These are phyloP conservation scores for Bacidia gigantensis DNA, from an alignment of 495 filamentous ascomycete species.

Conservation along the genomic window DNA sequence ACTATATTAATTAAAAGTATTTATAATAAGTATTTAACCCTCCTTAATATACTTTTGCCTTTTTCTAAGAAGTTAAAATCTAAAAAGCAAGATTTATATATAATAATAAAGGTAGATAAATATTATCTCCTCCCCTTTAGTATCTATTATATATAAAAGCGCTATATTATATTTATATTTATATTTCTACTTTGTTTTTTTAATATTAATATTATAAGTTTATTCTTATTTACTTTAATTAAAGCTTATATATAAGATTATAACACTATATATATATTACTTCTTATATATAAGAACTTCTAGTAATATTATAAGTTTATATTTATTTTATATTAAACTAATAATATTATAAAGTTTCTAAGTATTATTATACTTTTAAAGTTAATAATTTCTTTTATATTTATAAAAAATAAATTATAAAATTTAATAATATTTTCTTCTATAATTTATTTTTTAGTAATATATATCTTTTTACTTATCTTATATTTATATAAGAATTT, in stretches of 20 bases:
- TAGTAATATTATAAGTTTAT: constrained; percentile 1
- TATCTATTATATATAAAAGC: background rate
- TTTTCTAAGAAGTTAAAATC: background rate
- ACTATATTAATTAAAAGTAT: background rate
- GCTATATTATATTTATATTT: background rate
- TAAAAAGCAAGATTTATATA: constrained; percentile 3
- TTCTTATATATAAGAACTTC: background rate
- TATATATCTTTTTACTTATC: background rate
- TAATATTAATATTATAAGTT: background rate
- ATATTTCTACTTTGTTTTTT: background rate
- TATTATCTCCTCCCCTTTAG: background rate
- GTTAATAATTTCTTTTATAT: background rate
- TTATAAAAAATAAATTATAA: background rate
- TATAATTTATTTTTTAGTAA: background rate
- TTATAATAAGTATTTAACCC: background rate
- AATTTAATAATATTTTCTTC: constrained; percentile 2
- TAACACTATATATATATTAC: background rate
- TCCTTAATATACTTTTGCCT: background rate
- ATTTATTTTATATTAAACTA: background rate
- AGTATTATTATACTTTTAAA: constrained; percentile 1
- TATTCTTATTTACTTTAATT: background rate
- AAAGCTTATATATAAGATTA: background rate
- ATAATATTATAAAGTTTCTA: background rate
- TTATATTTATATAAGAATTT: background rate
- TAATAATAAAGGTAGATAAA: background rate